These are phyloP conservation scores for Manihot esculenta DNA, from an alignment of 441 rosid species.

Conservation along the genomic window DNA sequence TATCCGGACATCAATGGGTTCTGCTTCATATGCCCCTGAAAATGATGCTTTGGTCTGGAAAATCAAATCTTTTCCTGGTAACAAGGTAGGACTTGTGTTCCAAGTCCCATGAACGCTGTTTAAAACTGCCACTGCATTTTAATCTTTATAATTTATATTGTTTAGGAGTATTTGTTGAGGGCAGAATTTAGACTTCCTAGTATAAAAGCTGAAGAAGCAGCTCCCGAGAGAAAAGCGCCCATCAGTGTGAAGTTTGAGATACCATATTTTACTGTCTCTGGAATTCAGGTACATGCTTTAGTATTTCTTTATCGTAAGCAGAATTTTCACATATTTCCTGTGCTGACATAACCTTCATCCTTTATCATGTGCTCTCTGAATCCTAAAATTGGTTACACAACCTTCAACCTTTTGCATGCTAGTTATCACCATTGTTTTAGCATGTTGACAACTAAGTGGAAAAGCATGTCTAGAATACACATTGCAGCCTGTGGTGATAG, in stretches of 20 bases:
- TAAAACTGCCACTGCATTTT: neutral
- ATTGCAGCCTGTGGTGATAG: neutral
- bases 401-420: neutral
- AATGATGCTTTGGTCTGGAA: slow-evolving; percentile 89
- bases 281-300: slow-evolving; percentile 62
- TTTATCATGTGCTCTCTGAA: neutral
- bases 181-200: slow-evolving; percentile 97
- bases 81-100: slow-evolving; percentile 48
- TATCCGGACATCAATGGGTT: slow-evolving; percentile 87
- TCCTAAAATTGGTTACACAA: neutral
- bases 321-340: neutral
- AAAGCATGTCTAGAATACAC: neutral
- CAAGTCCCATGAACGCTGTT: neutral
- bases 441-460: neutral
- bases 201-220: slow-evolving; percentile 86
- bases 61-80: slow-evolving; percentile 91
- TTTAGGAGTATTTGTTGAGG: slow-evolving; percentile 84
- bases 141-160: slow-evolving; percentile 16
- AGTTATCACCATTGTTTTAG: neutral
- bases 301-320: neutral
- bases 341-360: too few relatives aligned
- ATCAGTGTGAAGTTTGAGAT: slow-evolving; percentile 97
- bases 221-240: slow-evolving; percentile 94
- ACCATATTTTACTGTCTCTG: slow-evolving; percentile 93
- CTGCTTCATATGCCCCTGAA: slow-evolving; percentile 92